Evolutionary conservation across 2,329 filamentous ascomycete species (phyloP).

Genomic region (Pseudogymnoascus verrucosus): DNA sequence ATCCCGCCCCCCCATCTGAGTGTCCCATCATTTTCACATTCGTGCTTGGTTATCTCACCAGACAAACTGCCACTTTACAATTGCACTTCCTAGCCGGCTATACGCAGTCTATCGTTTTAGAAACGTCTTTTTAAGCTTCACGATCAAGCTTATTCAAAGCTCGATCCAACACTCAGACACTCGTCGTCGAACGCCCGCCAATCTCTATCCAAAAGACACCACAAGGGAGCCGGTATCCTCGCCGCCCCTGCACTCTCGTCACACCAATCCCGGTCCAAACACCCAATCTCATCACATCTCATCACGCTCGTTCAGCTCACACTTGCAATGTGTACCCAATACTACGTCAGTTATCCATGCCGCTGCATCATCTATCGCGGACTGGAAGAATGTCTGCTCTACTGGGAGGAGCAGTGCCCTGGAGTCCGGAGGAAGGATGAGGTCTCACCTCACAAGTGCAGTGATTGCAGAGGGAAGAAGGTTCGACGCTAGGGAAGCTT

Average conservation of each 20-base stretch:
- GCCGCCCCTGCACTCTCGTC: background rate
- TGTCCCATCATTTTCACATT: background rate
- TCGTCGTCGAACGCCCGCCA: background rate
- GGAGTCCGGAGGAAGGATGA: background rate
- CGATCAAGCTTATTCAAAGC: background rate
- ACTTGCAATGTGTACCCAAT: slow-evolving; percentile 18
- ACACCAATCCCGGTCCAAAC: background rate
- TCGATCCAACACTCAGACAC: background rate
- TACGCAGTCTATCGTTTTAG: background rate
- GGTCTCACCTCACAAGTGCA: slow-evolving; percentile 13
- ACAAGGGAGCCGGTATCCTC: background rate
- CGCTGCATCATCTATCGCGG: background rate
- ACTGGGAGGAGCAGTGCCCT: slow-evolving; percentile 7
- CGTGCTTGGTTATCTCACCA: background rate
- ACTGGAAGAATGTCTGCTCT: slow-evolving; percentile 7
- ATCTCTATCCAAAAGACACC: background rate
- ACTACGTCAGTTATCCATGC: slow-evolving; percentile 25
- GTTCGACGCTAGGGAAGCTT: background rate
- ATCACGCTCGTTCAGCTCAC: background rate
- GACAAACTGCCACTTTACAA: background rate
- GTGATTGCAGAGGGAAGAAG: slow-evolving; percentile 26
- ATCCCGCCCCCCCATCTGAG: background rate
- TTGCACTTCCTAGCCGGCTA: background rate
- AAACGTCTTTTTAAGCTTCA: background rate
- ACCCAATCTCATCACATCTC: background rate